Evolutionary conservation across 176 grass and related monocot genomes (phyloP).

Genomic region (Pharus latifolius): DNA sequence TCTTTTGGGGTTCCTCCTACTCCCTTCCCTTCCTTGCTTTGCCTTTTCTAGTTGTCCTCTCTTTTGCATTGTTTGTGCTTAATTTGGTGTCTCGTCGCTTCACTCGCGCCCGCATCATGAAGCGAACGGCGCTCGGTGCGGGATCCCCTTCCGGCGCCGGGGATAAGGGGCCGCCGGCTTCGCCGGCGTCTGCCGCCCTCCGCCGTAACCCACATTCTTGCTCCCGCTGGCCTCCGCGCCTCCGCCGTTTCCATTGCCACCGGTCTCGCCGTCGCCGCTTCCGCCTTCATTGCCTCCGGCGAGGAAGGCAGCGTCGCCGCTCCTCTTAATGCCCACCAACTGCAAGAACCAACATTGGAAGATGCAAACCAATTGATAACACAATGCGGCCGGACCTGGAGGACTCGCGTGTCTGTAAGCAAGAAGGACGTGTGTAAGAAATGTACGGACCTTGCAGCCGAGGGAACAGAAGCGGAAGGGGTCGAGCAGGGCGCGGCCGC

Average conservation of each 20-base stretch:
- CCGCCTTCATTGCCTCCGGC: not conserved
- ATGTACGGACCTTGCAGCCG: slow-evolving; percentile 66
- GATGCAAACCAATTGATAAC: no score
- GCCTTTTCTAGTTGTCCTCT: not conserved
- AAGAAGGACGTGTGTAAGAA: no score
- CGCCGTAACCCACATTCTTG: no score
- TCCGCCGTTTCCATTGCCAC: not conserved
- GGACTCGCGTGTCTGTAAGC: no score
- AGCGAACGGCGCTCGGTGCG: slow-evolving; percentile 62
- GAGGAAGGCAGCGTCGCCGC: slow-evolving; percentile 16
- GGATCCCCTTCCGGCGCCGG: slow-evolving; percentile 64
- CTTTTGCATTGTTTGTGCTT: no score
- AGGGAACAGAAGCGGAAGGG: slow-evolving; percentile 91
- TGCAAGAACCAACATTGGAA: no score
- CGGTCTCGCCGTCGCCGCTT: not conserved
- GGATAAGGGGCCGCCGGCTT: slow-evolving; percentile 19
- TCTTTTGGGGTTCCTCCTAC: not conserved
- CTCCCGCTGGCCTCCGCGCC: not conserved
- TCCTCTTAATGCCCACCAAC: slow-evolving; percentile 54
- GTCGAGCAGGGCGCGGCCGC: slow-evolving; percentile 67
- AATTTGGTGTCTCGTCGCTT: no score
- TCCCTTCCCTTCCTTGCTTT: not conserved
- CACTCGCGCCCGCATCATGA: slow-evolving; percentile 44
- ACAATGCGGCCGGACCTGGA: no score
- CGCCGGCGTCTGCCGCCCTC: slow-evolving; percentile 7